Evolutionary conservation across 257 asterid species (phyloP).

Genomic region (Solanum corneliomulleri): DNA sequence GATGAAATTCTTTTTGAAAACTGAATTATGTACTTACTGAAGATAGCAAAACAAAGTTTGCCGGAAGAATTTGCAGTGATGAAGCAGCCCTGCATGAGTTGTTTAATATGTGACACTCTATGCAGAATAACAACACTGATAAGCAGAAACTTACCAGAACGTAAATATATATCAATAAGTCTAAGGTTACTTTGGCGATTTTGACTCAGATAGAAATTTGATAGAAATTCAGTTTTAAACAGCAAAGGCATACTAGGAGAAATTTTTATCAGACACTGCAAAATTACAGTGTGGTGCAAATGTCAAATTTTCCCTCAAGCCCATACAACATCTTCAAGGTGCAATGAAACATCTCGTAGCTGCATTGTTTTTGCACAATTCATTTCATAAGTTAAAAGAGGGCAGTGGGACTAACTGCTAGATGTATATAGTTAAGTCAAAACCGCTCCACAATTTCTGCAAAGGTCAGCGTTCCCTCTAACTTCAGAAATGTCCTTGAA

Average conservation of each 20-base stretch:
- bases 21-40: constrained; percentile 35
- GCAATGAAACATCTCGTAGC: background rate
- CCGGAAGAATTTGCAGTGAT: constrained; percentile 68
- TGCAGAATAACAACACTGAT: background rate
- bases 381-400: background rate
- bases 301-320: background rate
- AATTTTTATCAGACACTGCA: background rate
- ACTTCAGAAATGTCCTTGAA: background rate
- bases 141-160: background rate
- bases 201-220: background rate
- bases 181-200: background rate
- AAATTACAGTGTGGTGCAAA: background rate
- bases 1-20: background rate
- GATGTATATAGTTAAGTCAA: background rate
- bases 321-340: background rate
- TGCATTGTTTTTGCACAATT: background rate
- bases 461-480: background rate
- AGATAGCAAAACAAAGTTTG: constrained; percentile 59
- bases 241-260: background rate
- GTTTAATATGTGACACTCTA: background rate
- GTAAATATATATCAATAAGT: background rate
- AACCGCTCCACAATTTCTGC: background rate
- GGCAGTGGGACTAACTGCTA: background rate
- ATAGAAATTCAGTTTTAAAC: background rate
- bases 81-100: constrained; percentile 43